These are phyloP conservation scores for Lantana camara DNA, from an alignment of 257 asterid species.

Conservation along the genomic window DNA sequence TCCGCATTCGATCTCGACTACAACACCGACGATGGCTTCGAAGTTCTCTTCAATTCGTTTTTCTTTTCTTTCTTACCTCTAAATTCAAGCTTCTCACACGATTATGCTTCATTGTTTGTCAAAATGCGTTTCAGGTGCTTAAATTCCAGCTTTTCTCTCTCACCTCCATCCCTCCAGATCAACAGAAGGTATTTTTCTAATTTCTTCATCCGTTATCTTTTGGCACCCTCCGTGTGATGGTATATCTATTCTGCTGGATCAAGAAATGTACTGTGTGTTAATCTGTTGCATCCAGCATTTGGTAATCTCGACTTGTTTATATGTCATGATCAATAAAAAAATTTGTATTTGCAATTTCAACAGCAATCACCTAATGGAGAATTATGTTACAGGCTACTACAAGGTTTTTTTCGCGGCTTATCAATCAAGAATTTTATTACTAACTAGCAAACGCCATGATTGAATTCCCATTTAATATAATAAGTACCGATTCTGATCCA, in stretches of 20 bases:
- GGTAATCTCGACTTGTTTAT: background rate
- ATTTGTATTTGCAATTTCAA: background rate
- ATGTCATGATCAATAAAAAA: background rate
- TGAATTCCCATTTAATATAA: background rate
- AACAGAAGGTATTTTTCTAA: constrained; percentile 60
- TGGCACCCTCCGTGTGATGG: background rate
- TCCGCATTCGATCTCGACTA: constrained; percentile 76
- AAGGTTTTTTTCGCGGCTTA: no score
- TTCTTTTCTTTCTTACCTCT: constrained; percentile 15
- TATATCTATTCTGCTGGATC: constrained; percentile 12
- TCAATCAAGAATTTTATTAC: constrained; percentile 5
- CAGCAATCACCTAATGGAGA: background rate
- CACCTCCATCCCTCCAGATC: constrained; percentile 86
- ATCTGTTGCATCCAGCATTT: constrained; percentile 1
- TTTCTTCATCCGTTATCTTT: background rate
- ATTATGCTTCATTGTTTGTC: constrained; percentile 14
- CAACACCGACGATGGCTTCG: constrained; percentile 89
- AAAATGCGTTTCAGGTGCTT: constrained; percentile 60
- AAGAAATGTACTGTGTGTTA: background rate
- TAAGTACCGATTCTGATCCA: background rate
- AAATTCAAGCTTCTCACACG: constrained; percentile 21
- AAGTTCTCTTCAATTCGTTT: constrained; percentile 46
- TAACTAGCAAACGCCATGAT: background rate
- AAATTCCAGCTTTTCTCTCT: constrained; percentile 90
- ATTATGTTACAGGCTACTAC: background rate